Conservation (phyloP, 1,284 basidiomycete species). For the Vanrija sp. region DNA sequence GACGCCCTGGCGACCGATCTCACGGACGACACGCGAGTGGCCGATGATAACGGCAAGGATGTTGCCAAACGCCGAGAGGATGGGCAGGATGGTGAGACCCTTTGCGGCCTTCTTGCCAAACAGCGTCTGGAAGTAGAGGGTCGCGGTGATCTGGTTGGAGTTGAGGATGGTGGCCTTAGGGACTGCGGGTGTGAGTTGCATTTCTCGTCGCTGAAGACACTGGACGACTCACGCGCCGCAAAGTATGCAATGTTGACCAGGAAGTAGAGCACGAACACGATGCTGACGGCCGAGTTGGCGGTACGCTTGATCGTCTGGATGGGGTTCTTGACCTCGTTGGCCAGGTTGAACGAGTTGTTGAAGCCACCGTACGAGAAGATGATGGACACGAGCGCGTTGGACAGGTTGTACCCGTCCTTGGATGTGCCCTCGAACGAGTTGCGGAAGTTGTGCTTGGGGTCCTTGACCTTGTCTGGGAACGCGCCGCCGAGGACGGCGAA, state of each 20-base stretch:
- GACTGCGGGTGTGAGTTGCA: constrained; percentile 13
- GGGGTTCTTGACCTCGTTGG: constrained; percentile 51
- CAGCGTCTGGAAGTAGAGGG: constrained; percentile 43
- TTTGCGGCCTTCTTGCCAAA: constrained; percentile 43
- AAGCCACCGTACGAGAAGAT: constrained; percentile 44
- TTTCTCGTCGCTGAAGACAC: too few relatives aligned
- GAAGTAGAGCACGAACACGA: constrained; percentile 37
- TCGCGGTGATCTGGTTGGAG: constrained; percentile 41
- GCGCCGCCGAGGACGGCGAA: constrained; percentile 54
- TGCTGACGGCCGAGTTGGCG: constrained; percentile 23
- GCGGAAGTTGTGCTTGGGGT: constrained; percentile 55
- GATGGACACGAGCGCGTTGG: constrained; percentile 34
- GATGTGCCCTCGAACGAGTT: constrained; percentile 54
- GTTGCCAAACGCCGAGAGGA: constrained; percentile 43
- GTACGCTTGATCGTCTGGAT: constrained; percentile 34
- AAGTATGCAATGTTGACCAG: constrained; percentile 46
- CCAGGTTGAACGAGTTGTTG: constrained; percentile 52
- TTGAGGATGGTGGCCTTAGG: constrained; percentile 36
- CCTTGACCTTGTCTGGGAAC: constrained; percentile 41
- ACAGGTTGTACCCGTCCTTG: constrained; percentile 51
- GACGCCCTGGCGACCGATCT: constrained; percentile 44
- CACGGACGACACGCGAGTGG: constrained; percentile 50
- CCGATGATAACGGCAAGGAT: constrained; percentile 41
- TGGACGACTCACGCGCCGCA: constrained; percentile 21
- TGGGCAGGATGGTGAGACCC: constrained; percentile 35